A percentile compares a stretch with the other conserved stretches of the same genome.
Evolutionary conservation across 257 asterid species (phyloP).

Genomic region (Penstemon barbatus): DNA sequence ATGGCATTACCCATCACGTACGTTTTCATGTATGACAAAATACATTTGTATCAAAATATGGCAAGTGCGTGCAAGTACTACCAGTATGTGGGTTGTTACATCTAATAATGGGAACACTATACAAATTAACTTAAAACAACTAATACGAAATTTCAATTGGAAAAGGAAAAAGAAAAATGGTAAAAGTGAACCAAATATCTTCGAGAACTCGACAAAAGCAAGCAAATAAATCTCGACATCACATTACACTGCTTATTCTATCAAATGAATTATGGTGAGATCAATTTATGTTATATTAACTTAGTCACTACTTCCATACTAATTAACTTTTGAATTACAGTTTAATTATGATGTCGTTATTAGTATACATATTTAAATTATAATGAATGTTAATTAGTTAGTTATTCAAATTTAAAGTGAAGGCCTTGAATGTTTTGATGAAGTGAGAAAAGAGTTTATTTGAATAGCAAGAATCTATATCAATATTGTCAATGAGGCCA

Average conservation of each 20-base stretch:
- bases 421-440: too few species aligned
- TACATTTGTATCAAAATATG: background rate
- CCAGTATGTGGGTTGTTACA: background rate
- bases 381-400: too few species aligned
- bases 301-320: too few species aligned
- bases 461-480: too few species aligned
- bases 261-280: background rate
- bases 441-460: too few species aligned
- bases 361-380: too few species aligned
- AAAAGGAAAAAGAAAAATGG: background rate
- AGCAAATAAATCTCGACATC: background rate
- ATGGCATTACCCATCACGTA: background rate
- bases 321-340: too few species aligned
- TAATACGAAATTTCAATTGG: background rate
- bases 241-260: background rate
- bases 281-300: too few species aligned
- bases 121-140: background rate
- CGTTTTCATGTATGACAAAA: background rate
- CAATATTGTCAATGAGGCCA: too few species aligned
- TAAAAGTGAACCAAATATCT: background rate
- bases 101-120: background rate
- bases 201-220: background rate
- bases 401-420: too few species aligned
- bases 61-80: constrained; percentile 3
- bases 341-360: too few species aligned